Percentiles rank a stretch among this genome's conserved stretches.
Conservation (phyloP, 2,329 filamentous ascomycete species). For the Cytospora leucostoma region DNA sequence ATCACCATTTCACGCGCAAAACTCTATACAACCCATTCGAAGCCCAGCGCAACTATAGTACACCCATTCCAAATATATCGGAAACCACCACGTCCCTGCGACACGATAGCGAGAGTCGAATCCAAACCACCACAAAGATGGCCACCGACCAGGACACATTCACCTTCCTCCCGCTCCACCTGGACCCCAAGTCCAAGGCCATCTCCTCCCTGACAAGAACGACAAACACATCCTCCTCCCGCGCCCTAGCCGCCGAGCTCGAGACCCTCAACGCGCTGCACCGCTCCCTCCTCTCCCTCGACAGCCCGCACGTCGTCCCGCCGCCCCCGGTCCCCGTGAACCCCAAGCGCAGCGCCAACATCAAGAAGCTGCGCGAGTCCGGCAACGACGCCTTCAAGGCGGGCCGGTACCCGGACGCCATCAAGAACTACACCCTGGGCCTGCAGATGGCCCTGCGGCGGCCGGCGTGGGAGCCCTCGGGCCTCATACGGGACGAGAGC, state of each 20-base stretch:
- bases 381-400: slow-evolving; percentile 85
- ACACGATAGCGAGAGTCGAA: neutral
- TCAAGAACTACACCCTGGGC: slow-evolving; percentile 80
- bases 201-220: slow-evolving; percentile 52
- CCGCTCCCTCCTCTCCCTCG: slow-evolving; percentile 68
- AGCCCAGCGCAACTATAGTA: neutral
- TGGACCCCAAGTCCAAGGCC: slow-evolving; percentile 81
- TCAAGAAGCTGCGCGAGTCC: slow-evolving; percentile 86
- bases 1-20: neutral
- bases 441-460: slow-evolving; percentile 84
- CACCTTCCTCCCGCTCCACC: slow-evolving; percentile 75
- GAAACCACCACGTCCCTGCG: neutral
- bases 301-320: slow-evolving; percentile 65
- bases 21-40: neutral
- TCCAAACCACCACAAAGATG: slow-evolving; percentile 14
- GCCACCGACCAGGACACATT: slow-evolving; percentile 67
- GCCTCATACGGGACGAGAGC: slow-evolving; percentile 82
- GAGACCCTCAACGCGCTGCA: slow-evolving; percentile 76
- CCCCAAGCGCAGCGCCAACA: slow-evolving; percentile 84
- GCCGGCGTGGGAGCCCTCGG: slow-evolving; percentile 84
- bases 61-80: neutral
- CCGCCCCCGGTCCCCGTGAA: slow-evolving; percentile 89
- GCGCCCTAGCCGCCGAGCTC: slow-evolving; percentile 65
- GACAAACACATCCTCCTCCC: slow-evolving; percentile 41
- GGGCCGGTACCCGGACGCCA: slow-evolving; percentile 70